Evolutionary conservation across 441 rosid genomes (phyloP).

Genomic region (Pelargonium myrrhifolium): DNA sequence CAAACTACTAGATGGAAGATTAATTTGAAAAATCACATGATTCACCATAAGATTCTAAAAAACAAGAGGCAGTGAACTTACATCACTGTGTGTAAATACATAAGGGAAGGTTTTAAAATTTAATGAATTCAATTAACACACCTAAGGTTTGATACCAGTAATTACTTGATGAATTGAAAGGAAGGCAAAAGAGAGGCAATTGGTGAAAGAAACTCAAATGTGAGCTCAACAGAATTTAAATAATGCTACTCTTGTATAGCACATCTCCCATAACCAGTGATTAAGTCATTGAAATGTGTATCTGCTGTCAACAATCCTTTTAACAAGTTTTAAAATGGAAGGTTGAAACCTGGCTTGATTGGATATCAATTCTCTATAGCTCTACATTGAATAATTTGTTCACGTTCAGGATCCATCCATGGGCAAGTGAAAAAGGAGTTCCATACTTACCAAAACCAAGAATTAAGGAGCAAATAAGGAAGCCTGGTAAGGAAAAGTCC

Average conservation of each 20-base stretch:
- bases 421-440: constrained; percentile 3
- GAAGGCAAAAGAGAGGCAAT: neutral
- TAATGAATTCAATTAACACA: neutral
- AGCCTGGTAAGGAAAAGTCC: constrained; percentile 84
- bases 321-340: neutral
- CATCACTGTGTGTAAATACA: neutral
- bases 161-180: neutral
- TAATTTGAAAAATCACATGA: neutral
- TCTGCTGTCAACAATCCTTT: neutral
- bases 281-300: neutral
- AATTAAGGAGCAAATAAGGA: constrained; percentile 59
- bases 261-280: neutral
- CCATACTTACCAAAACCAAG: constrained; percentile 63
- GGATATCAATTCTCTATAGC: neutral
- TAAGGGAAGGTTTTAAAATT: neutral
- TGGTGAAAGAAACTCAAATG: neutral
- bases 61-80: neutral
- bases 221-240: neutral
- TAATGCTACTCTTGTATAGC: neutral
- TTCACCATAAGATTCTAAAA: neutral
- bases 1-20: neutral
- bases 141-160: neutral
- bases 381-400: neutral
- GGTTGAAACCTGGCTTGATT: neutral
- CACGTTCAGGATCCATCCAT: neutral